Evolutionary conservation across 169 alveolate genomes (phyloP).

Genomic region (Plasmodium berghei): DNA sequence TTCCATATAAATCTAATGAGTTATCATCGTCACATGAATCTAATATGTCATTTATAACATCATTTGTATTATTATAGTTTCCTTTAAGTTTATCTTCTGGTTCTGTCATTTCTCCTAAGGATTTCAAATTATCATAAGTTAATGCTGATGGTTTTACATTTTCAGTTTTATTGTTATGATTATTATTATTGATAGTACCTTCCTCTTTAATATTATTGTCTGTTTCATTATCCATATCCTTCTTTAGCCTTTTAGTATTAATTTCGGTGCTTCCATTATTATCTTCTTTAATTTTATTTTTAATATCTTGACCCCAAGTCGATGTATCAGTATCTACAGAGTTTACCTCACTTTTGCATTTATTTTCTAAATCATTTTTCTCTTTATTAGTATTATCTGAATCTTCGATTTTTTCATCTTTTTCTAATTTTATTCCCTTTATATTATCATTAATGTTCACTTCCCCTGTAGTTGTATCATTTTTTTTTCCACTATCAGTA

Average conservation of each 20-base stretch:
- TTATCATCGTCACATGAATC: conserved; percentile 25
- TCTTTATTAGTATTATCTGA: conserved; percentile 34
- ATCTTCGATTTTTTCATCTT: conserved; percentile 16
- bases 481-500: conserved; percentile 26
- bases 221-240: conserved; percentile 35
- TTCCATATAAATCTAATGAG: conserved; percentile 22
- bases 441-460: conserved; percentile 15
- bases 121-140: conserved; percentile 63
- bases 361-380: neutral
- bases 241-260: conserved; percentile 53
- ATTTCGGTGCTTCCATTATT: conserved; percentile 22
- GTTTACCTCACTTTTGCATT: conserved; percentile 3
- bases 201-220: conserved; percentile 23
- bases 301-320: conserved; percentile 9
- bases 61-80: neutral
- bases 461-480: conserved; percentile 19
- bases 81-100: conserved; percentile 9
- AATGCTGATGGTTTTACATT: conserved; percentile 34
- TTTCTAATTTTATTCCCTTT: conserved; percentile 21
- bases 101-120: conserved; percentile 23
- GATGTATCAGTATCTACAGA: neutral
- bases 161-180: neutral
- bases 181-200: neutral
- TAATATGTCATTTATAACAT: conserved; percentile 11
- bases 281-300: conserved; percentile 25